Conservation (phyloP, 164 flowering plant genomes). For the Aristolochia contorta region DNA sequence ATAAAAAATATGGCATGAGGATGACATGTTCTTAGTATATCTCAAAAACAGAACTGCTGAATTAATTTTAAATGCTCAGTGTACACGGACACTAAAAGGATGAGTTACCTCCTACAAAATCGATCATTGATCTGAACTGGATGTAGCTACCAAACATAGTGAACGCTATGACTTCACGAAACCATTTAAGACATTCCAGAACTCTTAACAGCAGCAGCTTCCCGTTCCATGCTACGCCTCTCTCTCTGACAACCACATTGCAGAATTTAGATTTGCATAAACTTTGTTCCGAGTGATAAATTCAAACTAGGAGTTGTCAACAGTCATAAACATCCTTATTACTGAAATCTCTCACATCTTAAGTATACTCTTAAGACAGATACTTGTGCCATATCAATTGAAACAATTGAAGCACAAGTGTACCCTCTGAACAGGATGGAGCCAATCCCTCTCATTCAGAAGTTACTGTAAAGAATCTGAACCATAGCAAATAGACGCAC, state of each 20-base stretch:
- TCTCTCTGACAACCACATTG: background rate
- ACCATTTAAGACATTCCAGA: conserved; percentile 2
- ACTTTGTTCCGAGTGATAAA: background rate
- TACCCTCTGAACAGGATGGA: background rate
- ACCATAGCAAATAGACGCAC: too few species aligned
- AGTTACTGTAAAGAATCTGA: background rate
- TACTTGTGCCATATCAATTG: background rate
- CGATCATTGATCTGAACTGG: too few species aligned
- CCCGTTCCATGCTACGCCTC: background rate
- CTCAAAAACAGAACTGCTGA: too few species aligned
- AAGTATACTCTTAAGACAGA: background rate
- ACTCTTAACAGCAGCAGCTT: background rate
- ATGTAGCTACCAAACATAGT: background rate
- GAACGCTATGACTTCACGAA: too few species aligned
- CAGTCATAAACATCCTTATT: too few species aligned
- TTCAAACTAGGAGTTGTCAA: background rate
- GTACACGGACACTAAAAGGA: too few species aligned
- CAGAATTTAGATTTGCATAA: background rate
- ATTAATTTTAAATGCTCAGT: too few species aligned
- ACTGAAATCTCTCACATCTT: background rate
- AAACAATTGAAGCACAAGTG: background rate
- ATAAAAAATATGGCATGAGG: too few species aligned
- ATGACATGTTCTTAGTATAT: too few species aligned
- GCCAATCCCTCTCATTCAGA: background rate
- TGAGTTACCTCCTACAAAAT: too few species aligned